phyloP scores from a whole-genome alignment of 1,284 basidiomycete species.

The Volvariella surrecta region DNA sequence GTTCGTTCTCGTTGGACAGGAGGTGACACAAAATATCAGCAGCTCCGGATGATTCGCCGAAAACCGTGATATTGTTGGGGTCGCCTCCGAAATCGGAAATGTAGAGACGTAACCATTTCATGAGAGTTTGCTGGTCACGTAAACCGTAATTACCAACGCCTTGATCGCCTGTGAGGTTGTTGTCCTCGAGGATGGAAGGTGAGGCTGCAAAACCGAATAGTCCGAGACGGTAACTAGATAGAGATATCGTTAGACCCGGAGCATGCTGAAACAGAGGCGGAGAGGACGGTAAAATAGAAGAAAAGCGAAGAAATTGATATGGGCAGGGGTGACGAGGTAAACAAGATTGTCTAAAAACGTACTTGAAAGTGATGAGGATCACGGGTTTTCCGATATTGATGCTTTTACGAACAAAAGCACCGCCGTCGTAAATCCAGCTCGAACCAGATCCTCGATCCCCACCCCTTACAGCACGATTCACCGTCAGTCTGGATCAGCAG shows the following conservation, averaged over 20 bases:
- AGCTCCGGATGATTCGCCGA: slow-evolving; percentile 63
- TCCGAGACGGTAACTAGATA: slow-evolving; percentile 60
- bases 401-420: slow-evolving; percentile 58
- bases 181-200: slow-evolving; percentile 55
- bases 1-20: slow-evolving; percentile 53
- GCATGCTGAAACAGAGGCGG: too few species aligned
- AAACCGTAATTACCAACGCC: slow-evolving; percentile 75
- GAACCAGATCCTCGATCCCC: slow-evolving; percentile 64
- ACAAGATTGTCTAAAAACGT: slow-evolving; percentile 19
- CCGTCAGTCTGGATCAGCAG: slow-evolving; percentile 5
- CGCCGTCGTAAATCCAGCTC: slow-evolving; percentile 68
- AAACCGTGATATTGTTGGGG: slow-evolving; percentile 60
- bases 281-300: too few species aligned
- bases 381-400: slow-evolving; percentile 52
- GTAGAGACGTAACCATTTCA: slow-evolving; percentile 62
- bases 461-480: slow-evolving; percentile 33
- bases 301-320: background rate
- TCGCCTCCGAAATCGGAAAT: slow-evolving; percentile 68
- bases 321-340: background rate
- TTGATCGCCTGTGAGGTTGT: slow-evolving; percentile 48
- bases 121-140: slow-evolving; percentile 58
- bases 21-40: slow-evolving; percentile 67
- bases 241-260: background rate
- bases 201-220: slow-evolving; percentile 66
- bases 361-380: slow-evolving; percentile 71